phyloP scores from a whole-genome alignment of 345 rosid species.

The Arabidopsis suecica region DNA sequence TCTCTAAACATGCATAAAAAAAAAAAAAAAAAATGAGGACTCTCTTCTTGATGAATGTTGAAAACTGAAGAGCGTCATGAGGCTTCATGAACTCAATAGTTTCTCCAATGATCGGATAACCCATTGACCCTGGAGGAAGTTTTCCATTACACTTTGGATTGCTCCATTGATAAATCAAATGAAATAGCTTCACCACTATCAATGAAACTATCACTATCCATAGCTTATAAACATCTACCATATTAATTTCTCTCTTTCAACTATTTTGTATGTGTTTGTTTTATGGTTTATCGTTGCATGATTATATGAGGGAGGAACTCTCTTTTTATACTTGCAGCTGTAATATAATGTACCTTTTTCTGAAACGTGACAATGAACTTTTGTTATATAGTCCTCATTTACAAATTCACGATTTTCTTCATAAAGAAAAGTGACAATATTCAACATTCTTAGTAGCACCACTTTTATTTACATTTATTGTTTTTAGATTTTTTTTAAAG shows the following conservation, averaged over 20 bases:
- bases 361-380: too few relatives aligned
- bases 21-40: not conserved
- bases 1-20: not conserved
- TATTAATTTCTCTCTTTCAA: not conserved
- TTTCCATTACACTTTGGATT: slow-evolving; percentile 18
- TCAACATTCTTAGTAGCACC: too few relatives aligned
- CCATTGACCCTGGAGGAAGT: slow-evolving; percentile 35
- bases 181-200: slow-evolving; percentile 16
- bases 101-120: slow-evolving; percentile 42
- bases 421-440: too few relatives aligned
- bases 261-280: too few relatives aligned
- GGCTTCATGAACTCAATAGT: slow-evolving; percentile 35
- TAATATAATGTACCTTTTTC: too few relatives aligned
- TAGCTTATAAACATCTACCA: slow-evolving; percentile 8
- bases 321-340: too few relatives aligned
- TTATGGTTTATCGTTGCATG: too few relatives aligned
- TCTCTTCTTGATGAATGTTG: slow-evolving; percentile 22
- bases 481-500: too few relatives aligned
- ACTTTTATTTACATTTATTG: too few relatives aligned
- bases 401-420: too few relatives aligned
- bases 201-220: slow-evolving; percentile 18
- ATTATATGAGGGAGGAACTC: too few relatives aligned
- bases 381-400: too few relatives aligned
- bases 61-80: slow-evolving; percentile 15
- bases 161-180: slow-evolving; percentile 8